Evolutionary conservation across 2,329 filamentous ascomycete species (phyloP).

Genomic region (Colletotrichum australisinense): DNA sequence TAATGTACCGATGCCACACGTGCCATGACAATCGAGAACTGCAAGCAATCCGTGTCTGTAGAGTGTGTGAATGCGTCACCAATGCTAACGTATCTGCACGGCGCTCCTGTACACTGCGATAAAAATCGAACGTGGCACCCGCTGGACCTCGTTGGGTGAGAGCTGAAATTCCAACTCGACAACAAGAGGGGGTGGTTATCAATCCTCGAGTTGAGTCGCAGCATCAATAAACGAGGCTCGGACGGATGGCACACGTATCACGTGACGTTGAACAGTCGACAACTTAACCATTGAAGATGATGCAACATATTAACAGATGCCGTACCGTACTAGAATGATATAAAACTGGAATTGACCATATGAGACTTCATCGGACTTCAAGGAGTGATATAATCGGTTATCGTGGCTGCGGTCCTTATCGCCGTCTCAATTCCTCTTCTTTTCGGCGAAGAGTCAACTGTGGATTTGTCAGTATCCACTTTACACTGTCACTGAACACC

Average conservation of each 20-base stretch:
- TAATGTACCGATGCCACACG: constrained; percentile 2
- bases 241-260: neutral
- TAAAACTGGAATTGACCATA: neutral
- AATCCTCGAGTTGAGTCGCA: neutral
- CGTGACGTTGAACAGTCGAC: neutral
- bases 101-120: neutral
- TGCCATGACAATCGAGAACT: neutral
- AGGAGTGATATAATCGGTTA: neutral
- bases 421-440: neutral
- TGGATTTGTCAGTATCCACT: constrained; percentile 27
- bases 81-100: neutral
- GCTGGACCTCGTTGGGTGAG: neutral
- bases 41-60: neutral
- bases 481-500: neutral
- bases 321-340: neutral
- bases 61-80: neutral
- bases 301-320: neutral
- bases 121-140: too few relatives aligned
- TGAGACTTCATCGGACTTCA: neutral
- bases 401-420: neutral
- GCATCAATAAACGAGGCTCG: neutral
- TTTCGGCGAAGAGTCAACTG: constrained; percentile 30
- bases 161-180: too few relatives aligned
- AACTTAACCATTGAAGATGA: neutral
- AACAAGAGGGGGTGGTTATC: too few relatives aligned